These are phyloP conservation scores for Bryum argenteum DNA, from an alignment of 225 moss, liverwort and hornwort species.

Conservation along the genomic window DNA sequence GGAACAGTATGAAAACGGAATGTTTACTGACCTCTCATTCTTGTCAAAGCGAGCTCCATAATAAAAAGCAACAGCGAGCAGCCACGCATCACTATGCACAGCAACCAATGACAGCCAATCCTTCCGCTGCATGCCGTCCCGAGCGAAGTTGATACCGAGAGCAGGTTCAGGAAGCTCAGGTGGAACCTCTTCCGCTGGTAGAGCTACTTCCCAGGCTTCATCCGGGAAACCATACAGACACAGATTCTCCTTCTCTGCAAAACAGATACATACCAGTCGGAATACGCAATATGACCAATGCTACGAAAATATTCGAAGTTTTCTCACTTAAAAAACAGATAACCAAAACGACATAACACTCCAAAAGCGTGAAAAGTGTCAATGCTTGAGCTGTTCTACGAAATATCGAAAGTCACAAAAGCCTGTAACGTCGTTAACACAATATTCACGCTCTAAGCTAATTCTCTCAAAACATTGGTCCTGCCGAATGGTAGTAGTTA, in stretches of 20 bases:
- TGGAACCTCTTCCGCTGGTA: conserved; percentile 48
- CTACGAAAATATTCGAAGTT: neutral
- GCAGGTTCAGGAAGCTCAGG: conserved; percentile 50
- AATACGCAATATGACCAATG: neutral
- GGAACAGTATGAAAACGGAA: neutral
- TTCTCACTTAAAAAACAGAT: neutral
- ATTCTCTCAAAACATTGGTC: neutral
- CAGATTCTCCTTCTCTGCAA: conserved; percentile 49
- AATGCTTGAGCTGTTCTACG: neutral
- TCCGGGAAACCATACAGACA: conserved; percentile 49
- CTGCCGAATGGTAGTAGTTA: no score
- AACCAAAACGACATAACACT: neutral
- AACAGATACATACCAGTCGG: neutral
- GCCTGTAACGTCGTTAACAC: neutral
- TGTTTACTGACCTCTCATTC: conserved; percentile 39
- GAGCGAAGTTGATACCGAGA: conserved; percentile 50
- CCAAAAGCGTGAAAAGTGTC: neutral
- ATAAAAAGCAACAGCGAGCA: conserved; percentile 47
- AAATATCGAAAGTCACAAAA: conserved; percentile 1
- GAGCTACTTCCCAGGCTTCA: conserved; percentile 51
- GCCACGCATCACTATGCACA: conserved; percentile 50
- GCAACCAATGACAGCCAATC: conserved; percentile 50
- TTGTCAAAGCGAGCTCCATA: conserved; percentile 49
- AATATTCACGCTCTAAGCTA: neutral
- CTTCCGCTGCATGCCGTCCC: conserved; percentile 53